phyloP scores from a whole-genome alignment of 225 moss, liverwort and hornwort genomes.

The Asterella californica region DNA sequence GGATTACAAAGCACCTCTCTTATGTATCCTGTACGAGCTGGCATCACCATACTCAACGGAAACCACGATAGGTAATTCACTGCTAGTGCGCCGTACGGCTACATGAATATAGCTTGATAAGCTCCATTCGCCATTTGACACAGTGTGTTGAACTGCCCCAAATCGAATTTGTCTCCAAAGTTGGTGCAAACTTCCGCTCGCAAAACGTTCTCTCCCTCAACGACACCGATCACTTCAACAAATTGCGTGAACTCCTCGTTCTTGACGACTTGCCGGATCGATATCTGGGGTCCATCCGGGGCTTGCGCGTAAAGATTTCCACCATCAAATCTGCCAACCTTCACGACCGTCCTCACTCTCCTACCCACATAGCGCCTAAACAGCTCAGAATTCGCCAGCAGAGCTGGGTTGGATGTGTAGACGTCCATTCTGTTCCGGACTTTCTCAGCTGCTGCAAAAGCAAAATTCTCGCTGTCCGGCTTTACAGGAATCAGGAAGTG shows the following conservation, averaged over 20 bases:
- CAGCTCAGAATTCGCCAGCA: constrained; percentile 70
- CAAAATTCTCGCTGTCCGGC: too few species aligned
- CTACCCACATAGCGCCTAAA: constrained; percentile 59
- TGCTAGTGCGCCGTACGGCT: background rate
- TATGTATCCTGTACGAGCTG: too few species aligned
- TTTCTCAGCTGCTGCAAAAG: too few species aligned
- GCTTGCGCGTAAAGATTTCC: constrained; percentile 54
- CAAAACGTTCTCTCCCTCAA: constrained; percentile 58
- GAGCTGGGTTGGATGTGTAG: constrained; percentile 52
- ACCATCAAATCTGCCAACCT: constrained; percentile 55
- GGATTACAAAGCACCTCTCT: too few species aligned
- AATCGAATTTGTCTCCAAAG: constrained; percentile 77
- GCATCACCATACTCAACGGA: too few species aligned
- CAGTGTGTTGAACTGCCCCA: constrained; percentile 59
- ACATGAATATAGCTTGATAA: constrained; percentile 53
- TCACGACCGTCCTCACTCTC: constrained; percentile 75
- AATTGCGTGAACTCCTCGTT: constrained; percentile 53
- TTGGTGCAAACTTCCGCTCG: constrained; percentile 69
- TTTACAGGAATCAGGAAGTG: too few species aligned
- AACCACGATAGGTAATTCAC: too few species aligned
- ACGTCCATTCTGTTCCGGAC: constrained; percentile 7
- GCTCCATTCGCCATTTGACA: constrained; percentile 54
- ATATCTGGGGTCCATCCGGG: constrained; percentile 67
- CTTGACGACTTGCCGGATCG: constrained; percentile 55
- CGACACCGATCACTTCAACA: constrained; percentile 78